phyloP scores from a whole-genome alignment of 2,329 filamentous ascomycete species.

The Fusarium oxysporum region DNA sequence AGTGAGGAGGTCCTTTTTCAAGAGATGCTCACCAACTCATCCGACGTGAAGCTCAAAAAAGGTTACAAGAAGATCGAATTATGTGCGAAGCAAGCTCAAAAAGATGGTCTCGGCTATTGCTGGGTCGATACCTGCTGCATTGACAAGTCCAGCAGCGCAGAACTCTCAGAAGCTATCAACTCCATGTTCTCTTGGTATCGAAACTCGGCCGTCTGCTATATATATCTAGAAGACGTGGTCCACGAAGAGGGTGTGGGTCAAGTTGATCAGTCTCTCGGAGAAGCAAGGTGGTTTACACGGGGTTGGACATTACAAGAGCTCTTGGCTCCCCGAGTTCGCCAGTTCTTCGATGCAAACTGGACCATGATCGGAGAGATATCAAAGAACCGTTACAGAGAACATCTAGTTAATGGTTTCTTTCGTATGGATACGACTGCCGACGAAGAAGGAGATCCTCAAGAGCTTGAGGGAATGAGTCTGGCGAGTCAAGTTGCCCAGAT shows the following conservation, averaged over 20 bases:
- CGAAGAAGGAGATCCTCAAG: not conserved
- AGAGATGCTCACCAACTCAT: conserved; percentile 3
- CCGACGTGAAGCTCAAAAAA: conserved; percentile 3
- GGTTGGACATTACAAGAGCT: conserved; percentile 48
- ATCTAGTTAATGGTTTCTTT: not conserved
- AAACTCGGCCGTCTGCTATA: conserved; percentile 41
- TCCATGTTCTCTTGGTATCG: conserved; percentile 45
- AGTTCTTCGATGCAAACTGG: conserved; percentile 46
- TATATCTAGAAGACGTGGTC: conserved; percentile 39
- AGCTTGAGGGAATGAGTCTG: not conserved
- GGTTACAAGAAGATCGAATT: conserved; percentile 44
- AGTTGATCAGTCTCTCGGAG: not conserved
- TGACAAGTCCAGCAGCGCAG: conserved; percentile 39
- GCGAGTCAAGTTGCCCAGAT: conserved; percentile 27
- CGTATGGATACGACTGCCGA: not conserved
- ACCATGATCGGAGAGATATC: conserved; percentile 41
- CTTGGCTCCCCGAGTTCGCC: conserved; percentile 42
- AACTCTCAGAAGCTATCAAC: conserved; percentile 48
- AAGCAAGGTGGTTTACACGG: conserved; percentile 37
- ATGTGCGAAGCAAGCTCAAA: conserved; percentile 27
- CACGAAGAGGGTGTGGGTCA: not conserved
- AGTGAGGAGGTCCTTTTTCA: conserved; percentile 13
- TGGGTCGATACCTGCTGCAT: conserved; percentile 50
- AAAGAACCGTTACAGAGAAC: conserved; percentile 11
- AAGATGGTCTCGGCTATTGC: conserved; percentile 30